These are phyloP conservation scores for Wickerhamiella alocasiicola DNA, from an alignment of 805 yeast genomes.

Conservation along the genomic window DNA sequence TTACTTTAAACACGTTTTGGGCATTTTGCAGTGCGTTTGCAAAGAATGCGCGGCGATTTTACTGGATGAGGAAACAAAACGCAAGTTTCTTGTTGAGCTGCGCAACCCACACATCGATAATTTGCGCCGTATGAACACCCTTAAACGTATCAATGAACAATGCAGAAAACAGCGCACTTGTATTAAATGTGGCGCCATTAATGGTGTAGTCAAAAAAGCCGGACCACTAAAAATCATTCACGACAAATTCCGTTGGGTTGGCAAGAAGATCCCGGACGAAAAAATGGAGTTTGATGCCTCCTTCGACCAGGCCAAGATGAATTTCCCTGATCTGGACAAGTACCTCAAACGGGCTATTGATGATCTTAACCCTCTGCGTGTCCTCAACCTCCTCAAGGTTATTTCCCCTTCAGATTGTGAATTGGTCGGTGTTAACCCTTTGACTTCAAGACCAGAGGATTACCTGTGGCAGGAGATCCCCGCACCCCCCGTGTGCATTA, in stretches of 20 bases:
- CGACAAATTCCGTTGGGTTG: conserved; percentile 91
- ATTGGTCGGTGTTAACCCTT: conserved; percentile 77
- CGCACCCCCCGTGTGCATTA: conserved; percentile 97
- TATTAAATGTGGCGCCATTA: conserved; percentile 69
- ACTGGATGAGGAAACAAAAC: conserved; percentile 57
- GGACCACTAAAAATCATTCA: conserved; percentile 93
- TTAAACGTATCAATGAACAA: conserved; percentile 76
- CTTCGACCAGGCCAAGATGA: conserved; percentile 56
- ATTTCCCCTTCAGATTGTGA: conserved; percentile 83
- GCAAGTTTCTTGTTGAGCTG: conserved; percentile 61
- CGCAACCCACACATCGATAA: conserved; percentile 84
- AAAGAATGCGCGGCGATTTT: conserved; percentile 73
- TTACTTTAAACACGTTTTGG: conserved; percentile 81
- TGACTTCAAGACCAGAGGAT: conserved; percentile 87
- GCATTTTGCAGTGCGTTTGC: conserved; percentile 81
- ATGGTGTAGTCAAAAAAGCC: conserved; percentile 96
- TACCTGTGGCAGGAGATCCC: conserved; percentile 96
- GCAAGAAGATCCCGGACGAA: conserved; percentile 78
- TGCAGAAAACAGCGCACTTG: conserved; percentile 93
- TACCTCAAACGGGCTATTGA: conserved; percentile 80
- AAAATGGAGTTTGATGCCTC: conserved; percentile 79
- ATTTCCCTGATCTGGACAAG: conserved; percentile 80
- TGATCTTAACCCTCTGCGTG: conserved; percentile 87
- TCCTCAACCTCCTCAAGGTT: conserved; percentile 74
- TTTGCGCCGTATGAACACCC: conserved; percentile 76